Percentiles rank a stretch among this genome's conserved stretches.
phyloP scores from a whole-genome alignment of 2,329 filamentous ascomycete species.

The Colletotrichum abscissum region DNA sequence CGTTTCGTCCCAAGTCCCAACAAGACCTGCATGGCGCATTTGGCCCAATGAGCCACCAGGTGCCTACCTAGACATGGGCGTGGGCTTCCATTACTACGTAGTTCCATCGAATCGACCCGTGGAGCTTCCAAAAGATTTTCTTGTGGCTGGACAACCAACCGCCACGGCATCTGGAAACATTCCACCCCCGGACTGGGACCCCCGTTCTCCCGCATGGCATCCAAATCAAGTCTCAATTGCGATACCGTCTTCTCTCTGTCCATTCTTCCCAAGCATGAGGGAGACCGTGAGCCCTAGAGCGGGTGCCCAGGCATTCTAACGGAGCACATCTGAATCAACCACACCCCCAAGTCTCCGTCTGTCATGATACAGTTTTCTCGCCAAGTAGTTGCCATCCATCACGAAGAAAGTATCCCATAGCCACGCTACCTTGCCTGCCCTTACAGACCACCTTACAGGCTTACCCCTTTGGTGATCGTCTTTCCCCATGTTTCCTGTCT shows the following conservation, averaged over 20 bases:
- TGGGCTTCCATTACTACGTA: neutral
- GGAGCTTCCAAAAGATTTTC: neutral
- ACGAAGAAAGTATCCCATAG: neutral
- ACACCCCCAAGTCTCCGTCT: neutral
- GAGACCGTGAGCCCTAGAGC: neutral
- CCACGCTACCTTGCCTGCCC: neutral
- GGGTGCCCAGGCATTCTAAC: neutral
- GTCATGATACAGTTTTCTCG: neutral
- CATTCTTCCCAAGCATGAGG: neutral
- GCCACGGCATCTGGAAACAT: neutral
- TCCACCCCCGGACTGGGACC: slow-evolving; percentile 12
- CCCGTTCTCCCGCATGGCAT: slow-evolving; percentile 6
- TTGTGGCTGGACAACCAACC: neutral
- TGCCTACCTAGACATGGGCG: too few species aligned
- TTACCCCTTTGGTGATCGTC: neutral
- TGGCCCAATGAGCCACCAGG: too few species aligned
- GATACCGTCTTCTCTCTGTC: neutral
- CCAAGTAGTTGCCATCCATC: neutral
- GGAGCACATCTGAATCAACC: too few species aligned
- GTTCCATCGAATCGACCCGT: neutral
- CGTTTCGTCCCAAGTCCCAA: neutral
- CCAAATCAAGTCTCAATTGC: slow-evolving; percentile 16
- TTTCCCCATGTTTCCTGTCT: slow-evolving; percentile 26
- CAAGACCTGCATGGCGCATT: neutral
- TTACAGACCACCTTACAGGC: too few species aligned